A percentile compares a stretch with the other conserved stretches of the same genome.
Conservation (phyloP, 176 grass and related monocot genomes). For the Carex scoparia region DNA sequence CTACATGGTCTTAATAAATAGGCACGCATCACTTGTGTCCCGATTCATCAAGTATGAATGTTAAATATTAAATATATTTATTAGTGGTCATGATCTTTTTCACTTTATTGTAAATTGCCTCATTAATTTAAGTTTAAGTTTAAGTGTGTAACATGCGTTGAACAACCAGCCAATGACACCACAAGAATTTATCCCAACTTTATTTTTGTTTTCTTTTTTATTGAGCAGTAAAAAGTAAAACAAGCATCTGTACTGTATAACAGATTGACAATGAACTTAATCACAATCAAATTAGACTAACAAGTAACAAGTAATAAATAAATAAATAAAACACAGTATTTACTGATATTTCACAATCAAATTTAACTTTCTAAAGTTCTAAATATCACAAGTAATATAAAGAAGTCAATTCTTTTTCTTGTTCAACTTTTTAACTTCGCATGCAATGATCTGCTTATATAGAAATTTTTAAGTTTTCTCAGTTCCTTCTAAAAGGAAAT, state of each 20-base stretch:
- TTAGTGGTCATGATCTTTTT: constrained; percentile 14
- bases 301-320: not conserved
- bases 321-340: not conserved
- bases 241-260: not conserved
- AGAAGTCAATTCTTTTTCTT: not conserved
- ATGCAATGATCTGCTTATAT: not conserved
- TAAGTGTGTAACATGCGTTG: constrained; percentile 19
- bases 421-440: not conserved
- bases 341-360: not conserved
- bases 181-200: constrained; percentile 4
- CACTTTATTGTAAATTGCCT: not conserved
- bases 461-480: not conserved
- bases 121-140: not conserved
- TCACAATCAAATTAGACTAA: not conserved
- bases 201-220: not conserved
- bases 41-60: constrained; percentile 12
- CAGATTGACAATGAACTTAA: too few relatives aligned
- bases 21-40: constrained; percentile 7
- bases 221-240: not conserved
- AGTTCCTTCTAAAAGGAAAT: not conserved
- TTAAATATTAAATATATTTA: constrained; percentile 23
- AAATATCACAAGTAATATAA: not conserved
- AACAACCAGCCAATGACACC: constrained; percentile 7
- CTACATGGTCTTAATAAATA: constrained; percentile 6
- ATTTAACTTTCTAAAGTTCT: not conserved